Evolutionary conservation across 306 rosid genomes (phyloP).

Genomic region (Acacia acuminata): DNA sequence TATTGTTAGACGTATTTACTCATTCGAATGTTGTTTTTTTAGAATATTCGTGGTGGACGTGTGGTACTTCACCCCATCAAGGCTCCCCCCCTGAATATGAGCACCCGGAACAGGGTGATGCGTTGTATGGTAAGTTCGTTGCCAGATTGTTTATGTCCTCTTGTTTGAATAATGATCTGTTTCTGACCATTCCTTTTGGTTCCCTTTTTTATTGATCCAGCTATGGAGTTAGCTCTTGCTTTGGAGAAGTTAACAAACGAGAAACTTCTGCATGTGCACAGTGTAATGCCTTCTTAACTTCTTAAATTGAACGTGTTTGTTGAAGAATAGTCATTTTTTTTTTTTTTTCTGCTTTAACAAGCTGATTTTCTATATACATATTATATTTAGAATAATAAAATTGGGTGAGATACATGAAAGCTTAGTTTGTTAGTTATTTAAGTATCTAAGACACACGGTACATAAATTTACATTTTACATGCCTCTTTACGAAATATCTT

Average conservation of each 20-base stretch:
- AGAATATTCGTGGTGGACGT: conserved; percentile 60
- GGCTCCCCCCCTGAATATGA: conserved; percentile 61
- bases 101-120: conserved; percentile 65
- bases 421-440: background rate
- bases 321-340: background rate
- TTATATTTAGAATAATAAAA: background rate
- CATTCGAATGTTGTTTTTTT: conserved; percentile 2
- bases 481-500: background rate
- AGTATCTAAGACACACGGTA: background rate
- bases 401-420: background rate
- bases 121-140: conserved; percentile 51
- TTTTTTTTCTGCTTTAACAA: background rate
- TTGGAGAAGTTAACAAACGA: conserved; percentile 57
- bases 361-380: background rate
- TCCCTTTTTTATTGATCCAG: conserved; percentile 31
- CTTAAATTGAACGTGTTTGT: background rate
- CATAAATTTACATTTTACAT: background rate
- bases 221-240: conserved; percentile 62
- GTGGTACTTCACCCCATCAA: conserved; percentile 50
- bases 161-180: conserved; percentile 5
- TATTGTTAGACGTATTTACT: background rate
- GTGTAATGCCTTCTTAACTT: conserved; percentile 38
- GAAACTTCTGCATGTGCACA: conserved; percentile 51
- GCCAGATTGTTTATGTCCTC: conserved; percentile 2
- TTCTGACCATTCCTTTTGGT: conserved; percentile 20